Base-by-base conservation (phyloP, 179 eudicot species). In the Carnegiea gigantea region DNA sequence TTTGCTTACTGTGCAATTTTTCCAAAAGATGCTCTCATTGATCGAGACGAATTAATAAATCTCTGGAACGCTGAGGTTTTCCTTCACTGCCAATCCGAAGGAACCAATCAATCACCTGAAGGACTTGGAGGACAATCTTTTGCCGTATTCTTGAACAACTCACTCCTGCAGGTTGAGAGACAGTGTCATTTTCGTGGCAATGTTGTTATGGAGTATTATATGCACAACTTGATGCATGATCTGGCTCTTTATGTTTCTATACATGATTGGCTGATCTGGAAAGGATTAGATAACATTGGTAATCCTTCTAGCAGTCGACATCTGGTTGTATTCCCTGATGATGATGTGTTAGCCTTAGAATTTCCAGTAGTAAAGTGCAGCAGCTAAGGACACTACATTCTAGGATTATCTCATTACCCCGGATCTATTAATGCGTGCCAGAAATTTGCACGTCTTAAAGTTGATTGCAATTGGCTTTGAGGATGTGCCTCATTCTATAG, bases 221-320 rank as follows among this genome's bases (percentile, higher is more conserved):
- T 85, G 85, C 85, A 82, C 76, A 77, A 80, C 57, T 70, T 83
- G 62, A 79, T 85, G 75, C 88, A 85, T 80, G 88, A 83, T 72
- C 75, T 85, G 14, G 88, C 85, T 54, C 64, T 73, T 65, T 85
- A 78, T 81, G 48, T 85, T 9, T 85, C 83, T 20, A 77, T 24
- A 70, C 78, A 79, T 11, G 72, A 81, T 28, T 75, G 84, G 79
- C 23, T 70, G 65, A 85, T 78, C 57, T 78, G 77, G 75, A 74
- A 67, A 54, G 84, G 65, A 23, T 72, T 24, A 54, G 71, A 70
- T 60, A 60, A 36, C 26, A n/a, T 33, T 15, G 60, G 75, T 54
- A 33, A 33, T 33, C 53, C 14, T 59, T 62, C 73, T 49, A n/a
- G 40, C 4, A 44, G 59, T 77, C 78, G 78, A 18, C 87, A 82